Evolutionary conservation across 163 green algal species (phyloP), one percentile per base, ranked within the genome.

Genomic region (Chlamydomonas reinhardtii): DNA sequence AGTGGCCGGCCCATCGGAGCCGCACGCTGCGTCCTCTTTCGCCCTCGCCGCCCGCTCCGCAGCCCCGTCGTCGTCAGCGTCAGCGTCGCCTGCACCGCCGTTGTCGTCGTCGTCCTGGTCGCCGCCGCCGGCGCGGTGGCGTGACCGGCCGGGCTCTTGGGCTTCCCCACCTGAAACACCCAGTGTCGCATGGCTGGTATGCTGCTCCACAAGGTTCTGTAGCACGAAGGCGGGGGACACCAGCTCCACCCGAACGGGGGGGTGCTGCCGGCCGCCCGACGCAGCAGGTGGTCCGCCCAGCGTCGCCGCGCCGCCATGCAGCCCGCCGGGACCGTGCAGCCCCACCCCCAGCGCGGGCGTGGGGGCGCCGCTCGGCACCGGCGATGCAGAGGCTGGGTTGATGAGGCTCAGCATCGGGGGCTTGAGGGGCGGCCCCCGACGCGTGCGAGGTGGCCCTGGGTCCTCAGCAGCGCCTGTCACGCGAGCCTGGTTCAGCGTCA

Each of bases 371-470:
- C 78, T 85, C 24, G 32, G 39, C 32, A 85, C 68, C 5, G 78
- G 78, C 0, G 78, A 78, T 1, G 78, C 78, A 2, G 78, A 85
- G 2, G 78, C 78, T 6, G 78, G 78, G 48, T 77, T 85, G 24
- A 34, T 25, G 24, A 85, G 78, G 34, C 65, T 61, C 6, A 85
- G 52, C 78, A 85, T 85, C 25, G 78, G 78, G 14, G 78, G 78
- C 34, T 85, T 85, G 22, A 77, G 68, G 5, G 69, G 69, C 27
- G 68, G 34, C 2, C 68, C 64, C 11, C 68, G 78, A 31, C 76
- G 37, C 16, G 20, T 71, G n/a, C 68, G 76, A 0, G 59, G 56
- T 17, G 39, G 19, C 32, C 9, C 76, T 5, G 48, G 8, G 16
- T 85, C 66, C 15, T 70, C 78, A 0, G 77, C 29, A 29, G n/a